A percentile compares a stretch with the other conserved stretches of the same genome.
Conservation (phyloP, 139 green algal species). For the Volvox reticuliferus region DNA sequence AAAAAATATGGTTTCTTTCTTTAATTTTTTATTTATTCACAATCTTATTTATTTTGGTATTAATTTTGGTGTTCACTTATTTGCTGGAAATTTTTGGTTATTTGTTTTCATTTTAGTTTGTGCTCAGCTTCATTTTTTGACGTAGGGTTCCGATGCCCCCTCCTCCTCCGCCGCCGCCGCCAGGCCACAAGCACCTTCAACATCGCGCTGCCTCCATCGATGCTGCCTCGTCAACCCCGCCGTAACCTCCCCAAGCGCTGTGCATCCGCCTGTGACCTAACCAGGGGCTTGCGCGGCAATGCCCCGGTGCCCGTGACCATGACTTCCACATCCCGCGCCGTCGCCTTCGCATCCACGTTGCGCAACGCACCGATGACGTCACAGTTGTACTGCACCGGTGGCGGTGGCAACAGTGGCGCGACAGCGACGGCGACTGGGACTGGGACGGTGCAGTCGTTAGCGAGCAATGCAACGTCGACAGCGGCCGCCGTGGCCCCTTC, state of each 20-base stretch:
- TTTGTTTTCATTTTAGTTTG: no score
- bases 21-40: no score
- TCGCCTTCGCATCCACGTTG: background rate
- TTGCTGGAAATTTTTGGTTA: no score
- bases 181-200: constrained; percentile 24
- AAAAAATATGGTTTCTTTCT: no score
- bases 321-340: background rate
- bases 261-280: background rate
- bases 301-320: background rate
- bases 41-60: no score
- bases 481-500: no score
- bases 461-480: background rate
- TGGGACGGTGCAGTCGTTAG: background rate
- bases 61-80: no score
- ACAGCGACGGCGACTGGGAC: background rate
- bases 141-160: no score
- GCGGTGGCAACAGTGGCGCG: background rate
- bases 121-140: no score
- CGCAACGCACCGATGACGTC: constrained; percentile 7
- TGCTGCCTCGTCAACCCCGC: background rate
- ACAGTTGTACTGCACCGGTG: background rate
- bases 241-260: background rate
- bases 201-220: background rate
- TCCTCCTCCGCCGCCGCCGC: background rate
- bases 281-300: background rate